Conservation (phyloP, 352 stramenopile genomes). For the Globisporangium canariense region DNA sequence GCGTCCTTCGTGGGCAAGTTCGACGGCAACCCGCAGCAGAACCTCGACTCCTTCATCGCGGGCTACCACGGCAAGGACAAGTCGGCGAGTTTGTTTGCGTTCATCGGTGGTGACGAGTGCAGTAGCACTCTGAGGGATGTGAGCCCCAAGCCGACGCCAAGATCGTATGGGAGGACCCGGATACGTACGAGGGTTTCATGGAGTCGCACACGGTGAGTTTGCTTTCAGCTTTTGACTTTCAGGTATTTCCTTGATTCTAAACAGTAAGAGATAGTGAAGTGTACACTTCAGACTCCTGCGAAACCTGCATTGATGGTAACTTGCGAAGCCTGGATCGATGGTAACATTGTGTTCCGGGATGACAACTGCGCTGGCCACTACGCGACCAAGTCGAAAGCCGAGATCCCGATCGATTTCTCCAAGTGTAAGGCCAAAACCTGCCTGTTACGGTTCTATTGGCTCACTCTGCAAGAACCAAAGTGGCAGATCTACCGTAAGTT, state of each 20-base stretch:
- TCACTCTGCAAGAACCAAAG: slow-evolving; percentile 2
- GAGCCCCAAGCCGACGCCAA: background rate
- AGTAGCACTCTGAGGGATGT: background rate
- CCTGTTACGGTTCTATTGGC: background rate
- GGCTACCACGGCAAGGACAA: background rate
- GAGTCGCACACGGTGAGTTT: background rate
- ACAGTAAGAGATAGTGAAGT: too few species aligned
- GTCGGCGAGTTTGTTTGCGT: background rate
- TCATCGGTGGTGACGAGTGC: background rate
- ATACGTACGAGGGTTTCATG: slow-evolving; percentile 1
- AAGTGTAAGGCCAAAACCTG: background rate
- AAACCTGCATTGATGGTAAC: too few species aligned
- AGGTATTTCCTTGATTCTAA: too few species aligned
- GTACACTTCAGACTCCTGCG: too few species aligned
- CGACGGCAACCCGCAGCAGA: slow-evolving; percentile 46
- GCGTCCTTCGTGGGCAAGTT: slow-evolving; percentile 48
- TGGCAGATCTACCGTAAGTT: slow-evolving; percentile 4
- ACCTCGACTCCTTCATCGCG: slow-evolving; percentile 33
- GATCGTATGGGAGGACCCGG: background rate
- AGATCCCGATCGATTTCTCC: background rate
- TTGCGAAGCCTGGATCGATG: background rate
- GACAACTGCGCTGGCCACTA: background rate
- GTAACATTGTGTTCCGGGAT: background rate
- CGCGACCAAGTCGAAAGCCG: background rate
- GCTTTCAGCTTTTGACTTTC: too few species aligned